phyloP scores from a whole-genome alignment of 2,329 filamentous ascomycete species.

The Plectosphaerella plurivora region DNA sequence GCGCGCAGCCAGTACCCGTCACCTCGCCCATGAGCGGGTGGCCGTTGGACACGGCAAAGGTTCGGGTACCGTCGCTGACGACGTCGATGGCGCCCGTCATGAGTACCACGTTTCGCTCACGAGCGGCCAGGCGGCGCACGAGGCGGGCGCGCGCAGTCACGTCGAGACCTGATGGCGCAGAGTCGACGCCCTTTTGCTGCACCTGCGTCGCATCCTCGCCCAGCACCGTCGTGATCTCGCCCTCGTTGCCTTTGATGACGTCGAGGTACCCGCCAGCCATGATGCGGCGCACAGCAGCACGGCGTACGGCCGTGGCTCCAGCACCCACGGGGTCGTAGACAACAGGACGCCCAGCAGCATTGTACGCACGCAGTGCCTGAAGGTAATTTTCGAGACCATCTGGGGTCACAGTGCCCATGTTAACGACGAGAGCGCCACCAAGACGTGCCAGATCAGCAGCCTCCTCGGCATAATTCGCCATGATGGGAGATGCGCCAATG shows the following conservation, averaged over 20 bases:
- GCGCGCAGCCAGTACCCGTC: constrained; percentile 78
- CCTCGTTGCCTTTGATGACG: constrained; percentile 91
- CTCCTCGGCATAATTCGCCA: constrained; percentile 84
- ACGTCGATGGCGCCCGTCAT: constrained; percentile 79
- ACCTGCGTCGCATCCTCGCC: constrained; percentile 37
- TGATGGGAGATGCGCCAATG: constrained; percentile 85
- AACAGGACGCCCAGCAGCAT: constrained; percentile 67
- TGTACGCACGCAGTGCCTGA: constrained; percentile 76
- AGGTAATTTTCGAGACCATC: constrained; percentile 69
- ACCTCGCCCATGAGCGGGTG: constrained; percentile 65
- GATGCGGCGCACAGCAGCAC: constrained; percentile 65
- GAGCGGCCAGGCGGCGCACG: constrained; percentile 60
- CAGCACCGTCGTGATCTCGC: constrained; percentile 73
- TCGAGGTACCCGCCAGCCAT: constrained; percentile 73
- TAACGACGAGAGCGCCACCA: constrained; percentile 77
- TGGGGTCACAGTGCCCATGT: constrained; percentile 88
- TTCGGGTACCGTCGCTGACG: constrained; percentile 67
- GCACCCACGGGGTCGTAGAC: constrained; percentile 82
- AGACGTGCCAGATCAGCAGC: constrained; percentile 74
- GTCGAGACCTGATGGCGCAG: constrained; percentile 50
- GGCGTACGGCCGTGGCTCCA: constrained; percentile 45
- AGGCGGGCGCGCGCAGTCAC: constrained; percentile 50
- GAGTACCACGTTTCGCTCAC: constrained; percentile 69
- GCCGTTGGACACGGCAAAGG: constrained; percentile 70
- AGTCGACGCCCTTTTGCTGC: constrained; percentile 83